These are phyloP conservation scores for Arthrobotrys sphaeroides DNA, from an alignment of 2,329 filamentous ascomycete species.

Conservation along the genomic window DNA sequence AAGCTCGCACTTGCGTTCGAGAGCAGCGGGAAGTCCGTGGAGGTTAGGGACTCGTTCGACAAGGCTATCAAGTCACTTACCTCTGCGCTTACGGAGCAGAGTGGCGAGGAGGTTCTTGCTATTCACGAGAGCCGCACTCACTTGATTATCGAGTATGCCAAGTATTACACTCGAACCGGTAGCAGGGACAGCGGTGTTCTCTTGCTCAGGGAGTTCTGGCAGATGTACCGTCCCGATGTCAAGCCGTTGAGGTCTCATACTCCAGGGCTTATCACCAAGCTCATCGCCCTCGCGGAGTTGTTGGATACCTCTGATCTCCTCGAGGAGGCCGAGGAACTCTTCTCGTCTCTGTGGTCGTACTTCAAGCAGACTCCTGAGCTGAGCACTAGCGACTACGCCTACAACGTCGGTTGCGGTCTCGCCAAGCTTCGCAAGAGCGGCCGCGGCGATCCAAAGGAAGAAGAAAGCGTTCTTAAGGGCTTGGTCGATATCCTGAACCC, in stretches of 20 bases:
- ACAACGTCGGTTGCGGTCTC: constrained; percentile 26
- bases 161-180: constrained; percentile 21
- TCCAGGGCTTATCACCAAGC: constrained; percentile 3
- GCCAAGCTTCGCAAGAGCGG: constrained; percentile 18
- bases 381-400: constrained; percentile 18
- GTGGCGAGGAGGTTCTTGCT: not conserved
- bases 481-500: constrained; percentile 36
- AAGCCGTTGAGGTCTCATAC: constrained; percentile 24
- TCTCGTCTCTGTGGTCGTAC: constrained; percentile 20
- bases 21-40: not conserved
- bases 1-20: constrained; percentile 7
- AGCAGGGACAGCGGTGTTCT: constrained; percentile 25
- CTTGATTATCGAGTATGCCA: constrained; percentile 26
- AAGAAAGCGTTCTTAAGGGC: constrained; percentile 22
- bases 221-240: constrained; percentile 21
- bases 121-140: constrained; percentile 36
- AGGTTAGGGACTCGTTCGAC: constrained; percentile 1
- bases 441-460: constrained; percentile 25
- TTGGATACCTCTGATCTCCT: constrained; percentile 22
- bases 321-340: constrained; percentile 36
- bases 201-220: constrained; percentile 34
- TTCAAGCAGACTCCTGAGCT: constrained; percentile 29
- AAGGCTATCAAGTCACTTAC: constrained; percentile 23
- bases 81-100: not conserved
- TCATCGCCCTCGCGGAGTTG: constrained; percentile 12